phyloP scores from a whole-genome alignment of 257 asterid species.

The Cynanchum wilfordii region DNA sequence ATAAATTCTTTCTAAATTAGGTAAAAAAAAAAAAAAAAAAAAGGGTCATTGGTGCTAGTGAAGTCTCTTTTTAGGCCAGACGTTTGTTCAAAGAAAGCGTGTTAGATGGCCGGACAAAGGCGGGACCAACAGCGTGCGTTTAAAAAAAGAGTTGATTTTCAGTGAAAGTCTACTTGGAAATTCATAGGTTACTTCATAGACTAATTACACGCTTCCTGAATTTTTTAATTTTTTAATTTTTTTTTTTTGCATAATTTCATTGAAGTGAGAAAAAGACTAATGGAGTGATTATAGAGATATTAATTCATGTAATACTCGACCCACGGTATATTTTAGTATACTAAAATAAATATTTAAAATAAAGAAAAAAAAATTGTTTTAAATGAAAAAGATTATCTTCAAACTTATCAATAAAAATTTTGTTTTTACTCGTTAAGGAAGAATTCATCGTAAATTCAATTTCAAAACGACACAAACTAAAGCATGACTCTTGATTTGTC shows the following conservation, averaged over 20 bases:
- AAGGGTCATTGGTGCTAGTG: background rate
- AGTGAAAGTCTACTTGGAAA: background rate
- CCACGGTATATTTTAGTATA: too few species aligned
- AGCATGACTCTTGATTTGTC: background rate
- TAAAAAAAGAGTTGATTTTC: constrained; percentile 6
- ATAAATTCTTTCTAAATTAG: too few species aligned
- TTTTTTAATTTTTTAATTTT: too few species aligned
- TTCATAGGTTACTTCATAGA: background rate
- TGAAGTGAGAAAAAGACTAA: too few species aligned
- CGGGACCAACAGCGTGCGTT: background rate
- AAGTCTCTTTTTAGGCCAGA: background rate
- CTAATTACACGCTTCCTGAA: background rate
- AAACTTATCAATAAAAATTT: too few species aligned
- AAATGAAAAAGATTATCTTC: background rate
- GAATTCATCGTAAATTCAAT: background rate
- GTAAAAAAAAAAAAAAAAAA: too few species aligned
- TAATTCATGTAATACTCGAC: too few species aligned
- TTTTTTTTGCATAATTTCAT: too few species aligned
- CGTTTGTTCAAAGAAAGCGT: background rate
- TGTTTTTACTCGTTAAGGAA: background rate
- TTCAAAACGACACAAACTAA: background rate
- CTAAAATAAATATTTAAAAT: too few species aligned
- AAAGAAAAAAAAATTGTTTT: too few species aligned
- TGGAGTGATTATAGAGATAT: too few species aligned
- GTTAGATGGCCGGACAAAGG: background rate